These are phyloP conservation scores for Aspergillus neoniger DNA, from an alignment of 2,329 filamentous ascomycete species.

Conservation along the genomic window DNA sequence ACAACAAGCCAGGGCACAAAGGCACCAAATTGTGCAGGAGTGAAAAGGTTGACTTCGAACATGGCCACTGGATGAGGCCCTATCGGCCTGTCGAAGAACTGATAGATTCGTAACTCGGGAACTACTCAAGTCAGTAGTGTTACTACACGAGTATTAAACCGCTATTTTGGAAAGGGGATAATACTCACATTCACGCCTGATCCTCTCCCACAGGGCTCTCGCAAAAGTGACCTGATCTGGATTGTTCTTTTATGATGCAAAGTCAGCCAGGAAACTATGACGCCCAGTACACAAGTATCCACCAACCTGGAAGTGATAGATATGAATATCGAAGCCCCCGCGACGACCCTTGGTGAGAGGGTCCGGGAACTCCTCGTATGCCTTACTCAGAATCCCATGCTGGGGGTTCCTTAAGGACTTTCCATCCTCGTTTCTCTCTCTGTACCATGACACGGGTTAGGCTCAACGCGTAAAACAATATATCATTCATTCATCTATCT, in stretches of 20 bases:
- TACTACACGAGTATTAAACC: neutral
- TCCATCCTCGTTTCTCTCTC: slow-evolving; percentile 67
- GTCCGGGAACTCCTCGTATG: slow-evolving; percentile 69
- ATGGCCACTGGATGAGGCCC: slow-evolving; percentile 83
- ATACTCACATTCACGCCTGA: slow-evolving; percentile 72
- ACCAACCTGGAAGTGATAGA: slow-evolving; percentile 70
- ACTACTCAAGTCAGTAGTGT: slow-evolving; percentile 53
- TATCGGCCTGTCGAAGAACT: slow-evolving; percentile 72
- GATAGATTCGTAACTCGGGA: slow-evolving; percentile 81
- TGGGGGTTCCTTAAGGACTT: slow-evolving; percentile 74
- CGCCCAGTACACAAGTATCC: neutral
- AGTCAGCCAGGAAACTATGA: neutral
- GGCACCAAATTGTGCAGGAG: slow-evolving; percentile 82
- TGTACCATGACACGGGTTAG: slow-evolving; percentile 24
- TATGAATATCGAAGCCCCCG: slow-evolving; percentile 82
- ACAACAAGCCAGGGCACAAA: slow-evolving; percentile 84
- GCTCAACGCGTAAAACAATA: neutral
- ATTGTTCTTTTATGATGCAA: slow-evolving; percentile 50
- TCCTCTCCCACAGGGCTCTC: slow-evolving; percentile 71
- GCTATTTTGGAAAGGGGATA: neutral
- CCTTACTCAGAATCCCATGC: slow-evolving; percentile 61
- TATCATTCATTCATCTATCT: neutral
- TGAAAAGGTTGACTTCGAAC: slow-evolving; percentile 91
- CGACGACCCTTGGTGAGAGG: slow-evolving; percentile 66
- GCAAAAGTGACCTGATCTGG: slow-evolving; percentile 67